These are phyloP conservation scores for Ogataea paraovalis DNA, from an alignment of 805 yeast genomes.

Conservation along the genomic window DNA sequence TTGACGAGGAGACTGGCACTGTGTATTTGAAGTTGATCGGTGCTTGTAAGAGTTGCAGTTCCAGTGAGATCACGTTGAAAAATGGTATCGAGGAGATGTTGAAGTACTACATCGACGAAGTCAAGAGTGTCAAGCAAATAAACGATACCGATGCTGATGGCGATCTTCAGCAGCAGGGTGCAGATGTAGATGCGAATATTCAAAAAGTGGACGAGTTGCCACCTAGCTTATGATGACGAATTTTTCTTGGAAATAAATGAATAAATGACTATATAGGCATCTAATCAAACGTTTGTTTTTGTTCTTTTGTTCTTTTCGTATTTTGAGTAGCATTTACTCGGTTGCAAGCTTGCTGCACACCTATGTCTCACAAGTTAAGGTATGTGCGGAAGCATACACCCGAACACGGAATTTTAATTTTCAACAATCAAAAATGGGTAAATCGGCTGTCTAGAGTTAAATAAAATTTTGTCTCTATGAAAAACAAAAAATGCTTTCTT, in stretches of 20 bases:
- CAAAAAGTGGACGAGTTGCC: slow-evolving; percentile 29
- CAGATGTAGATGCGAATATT: background rate
- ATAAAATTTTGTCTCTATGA: too few relatives aligned
- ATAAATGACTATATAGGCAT: background rate
- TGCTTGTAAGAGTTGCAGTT: slow-evolving; percentile 91
- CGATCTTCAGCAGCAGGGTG: background rate
- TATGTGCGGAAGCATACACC: too few relatives aligned
- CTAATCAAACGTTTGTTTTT: background rate
- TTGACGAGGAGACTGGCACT: slow-evolving; percentile 79
- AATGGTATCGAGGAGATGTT: slow-evolving; percentile 97
- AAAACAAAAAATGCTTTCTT: too few relatives aligned
- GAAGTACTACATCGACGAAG: slow-evolving; percentile 95
- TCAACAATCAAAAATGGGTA: too few relatives aligned
- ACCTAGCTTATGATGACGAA: slow-evolving; percentile 27
- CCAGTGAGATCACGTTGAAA: slow-evolving; percentile 87
- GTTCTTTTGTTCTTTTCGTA: background rate
- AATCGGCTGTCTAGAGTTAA: too few relatives aligned
- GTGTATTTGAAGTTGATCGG: slow-evolving; percentile 90
- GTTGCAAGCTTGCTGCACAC: too few relatives aligned
- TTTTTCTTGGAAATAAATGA: background rate
- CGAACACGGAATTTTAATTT: too few relatives aligned
- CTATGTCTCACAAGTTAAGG: too few relatives aligned
- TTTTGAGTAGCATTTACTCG: too few relatives aligned
- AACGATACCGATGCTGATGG: slow-evolving; percentile 62
- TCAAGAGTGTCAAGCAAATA: slow-evolving; percentile 82